Evolutionary conservation across 106 monocot species (phyloP).

Genomic region (Acanthochlamys bracteata): DNA sequence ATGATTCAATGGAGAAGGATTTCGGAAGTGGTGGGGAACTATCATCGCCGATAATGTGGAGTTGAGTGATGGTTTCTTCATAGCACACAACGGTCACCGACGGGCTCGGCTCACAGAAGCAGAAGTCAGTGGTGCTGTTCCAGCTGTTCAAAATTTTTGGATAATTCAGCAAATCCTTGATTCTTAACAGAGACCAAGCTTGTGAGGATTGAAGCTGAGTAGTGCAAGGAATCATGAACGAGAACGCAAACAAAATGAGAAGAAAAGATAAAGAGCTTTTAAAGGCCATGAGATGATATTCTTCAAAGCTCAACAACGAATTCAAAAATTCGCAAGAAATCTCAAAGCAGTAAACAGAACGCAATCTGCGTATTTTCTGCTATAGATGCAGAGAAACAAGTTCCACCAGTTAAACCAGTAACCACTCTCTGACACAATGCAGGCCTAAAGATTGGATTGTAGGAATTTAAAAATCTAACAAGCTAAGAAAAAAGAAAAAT

Average conservation of each 20-base stretch:
- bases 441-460: no score
- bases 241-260: constrained; percentile 9
- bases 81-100: constrained; percentile 73
- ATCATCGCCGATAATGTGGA: constrained; percentile 53
- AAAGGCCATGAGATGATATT: background rate
- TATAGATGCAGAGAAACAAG: no score
- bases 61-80: constrained; percentile 73
- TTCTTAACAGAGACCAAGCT: constrained; percentile 69
- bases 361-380: no score
- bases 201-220: constrained; percentile 80
- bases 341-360: no score
- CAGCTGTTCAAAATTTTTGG: constrained; percentile 46
- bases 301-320: no score
- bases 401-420: no score
- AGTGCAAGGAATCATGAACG: constrained; percentile 22
- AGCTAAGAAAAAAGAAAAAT: no score
- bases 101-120: constrained; percentile 48
- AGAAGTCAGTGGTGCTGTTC: constrained; percentile 60
- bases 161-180: constrained; percentile 56
- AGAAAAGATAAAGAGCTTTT: constrained; percentile 5
- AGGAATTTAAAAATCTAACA: no score
- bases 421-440: no score
- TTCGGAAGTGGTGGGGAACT: constrained; percentile 36
- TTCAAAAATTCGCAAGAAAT: no score
- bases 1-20: constrained; percentile 72